Conservation (phyloP, 805 yeast species). For the Ogataea salicorniae region DNA sequence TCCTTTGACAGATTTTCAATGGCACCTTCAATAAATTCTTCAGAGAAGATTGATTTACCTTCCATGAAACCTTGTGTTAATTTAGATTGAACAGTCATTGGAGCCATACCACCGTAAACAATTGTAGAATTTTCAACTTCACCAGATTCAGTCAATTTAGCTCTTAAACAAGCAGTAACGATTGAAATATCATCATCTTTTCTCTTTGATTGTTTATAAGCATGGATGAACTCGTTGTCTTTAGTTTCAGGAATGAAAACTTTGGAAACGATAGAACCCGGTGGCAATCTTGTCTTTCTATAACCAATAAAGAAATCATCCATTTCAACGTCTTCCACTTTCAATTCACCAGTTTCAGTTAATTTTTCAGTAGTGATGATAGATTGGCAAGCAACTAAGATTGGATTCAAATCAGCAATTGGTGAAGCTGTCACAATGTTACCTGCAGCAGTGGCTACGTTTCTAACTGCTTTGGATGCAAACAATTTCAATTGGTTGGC, state of each 20-base stretch:
- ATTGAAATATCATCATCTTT: constrained; percentile 48
- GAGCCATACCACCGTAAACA: constrained; percentile 46
- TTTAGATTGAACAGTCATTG: constrained; percentile 37
- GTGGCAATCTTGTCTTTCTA: constrained; percentile 36
- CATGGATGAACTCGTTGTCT: constrained; percentile 32
- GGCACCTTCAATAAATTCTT: constrained; percentile 27
- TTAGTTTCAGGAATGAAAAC: constrained; percentile 37
- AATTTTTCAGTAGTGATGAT: constrained; percentile 32
- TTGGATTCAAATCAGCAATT: constrained; percentile 43
- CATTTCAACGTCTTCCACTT: constrained; percentile 28
- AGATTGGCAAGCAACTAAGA: constrained; percentile 39
- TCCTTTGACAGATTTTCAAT: constrained; percentile 29
- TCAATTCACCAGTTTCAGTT: constrained; percentile 22
- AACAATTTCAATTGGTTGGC: constrained; percentile 39
- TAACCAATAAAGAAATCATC: constrained; percentile 40
- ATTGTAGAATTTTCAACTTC: constrained; percentile 28
- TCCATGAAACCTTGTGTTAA: constrained; percentile 26
- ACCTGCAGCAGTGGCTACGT: constrained; percentile 47
- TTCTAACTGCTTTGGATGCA: constrained; percentile 46
- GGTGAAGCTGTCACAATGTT: constrained; percentile 47
- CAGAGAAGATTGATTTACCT: constrained; percentile 22
- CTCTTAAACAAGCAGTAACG: constrained; percentile 38
- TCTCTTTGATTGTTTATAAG: constrained; percentile 43
- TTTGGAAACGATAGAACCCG: constrained; percentile 31
- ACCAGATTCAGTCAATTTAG: constrained; percentile 21